Conservation (phyloP, 2,329 filamentous ascomycete genomes). For the Penicillium oxalicum region DNA sequence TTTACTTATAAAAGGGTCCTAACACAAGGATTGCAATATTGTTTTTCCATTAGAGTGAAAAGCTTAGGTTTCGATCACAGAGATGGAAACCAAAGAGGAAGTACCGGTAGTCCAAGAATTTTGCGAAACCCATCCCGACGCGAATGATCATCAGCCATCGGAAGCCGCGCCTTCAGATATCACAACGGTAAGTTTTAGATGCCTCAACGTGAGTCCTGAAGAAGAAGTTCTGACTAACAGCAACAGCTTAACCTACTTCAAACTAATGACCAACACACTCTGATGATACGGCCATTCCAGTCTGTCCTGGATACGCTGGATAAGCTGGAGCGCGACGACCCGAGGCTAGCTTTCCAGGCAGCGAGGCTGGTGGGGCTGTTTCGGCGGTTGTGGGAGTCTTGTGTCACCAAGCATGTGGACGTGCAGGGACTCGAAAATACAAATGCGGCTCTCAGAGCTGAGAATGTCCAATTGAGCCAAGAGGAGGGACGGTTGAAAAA, state of each 20-base stretch:
- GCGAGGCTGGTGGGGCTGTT: constrained; percentile 3
- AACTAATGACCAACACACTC: background rate
- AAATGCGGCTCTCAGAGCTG: background rate
- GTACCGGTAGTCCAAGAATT: background rate
- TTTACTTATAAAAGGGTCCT: background rate
- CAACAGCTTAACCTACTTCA: background rate
- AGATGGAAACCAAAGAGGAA: background rate
- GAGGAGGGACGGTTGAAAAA: background rate
- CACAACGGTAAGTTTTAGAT: background rate
- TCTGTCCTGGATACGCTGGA: background rate
- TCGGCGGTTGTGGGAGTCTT: constrained; percentile 5
- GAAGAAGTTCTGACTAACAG: background rate
- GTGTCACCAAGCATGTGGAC: constrained; percentile 2
- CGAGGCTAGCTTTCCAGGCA: constrained; percentile 4
- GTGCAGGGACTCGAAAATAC: background rate
- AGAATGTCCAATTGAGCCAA: background rate
- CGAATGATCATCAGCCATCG: background rate
- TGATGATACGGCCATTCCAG: background rate
- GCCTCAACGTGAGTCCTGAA: background rate
- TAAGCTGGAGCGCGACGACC: constrained; percentile 1
- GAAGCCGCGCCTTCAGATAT: background rate
- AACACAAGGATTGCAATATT: background rate
- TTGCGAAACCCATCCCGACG: background rate
- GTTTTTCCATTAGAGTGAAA: background rate
- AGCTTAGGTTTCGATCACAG: background rate